Conservation (phyloP, 2,329 filamentous ascomycete genomes). For the Ophiostoma pallidulum region DNA sequence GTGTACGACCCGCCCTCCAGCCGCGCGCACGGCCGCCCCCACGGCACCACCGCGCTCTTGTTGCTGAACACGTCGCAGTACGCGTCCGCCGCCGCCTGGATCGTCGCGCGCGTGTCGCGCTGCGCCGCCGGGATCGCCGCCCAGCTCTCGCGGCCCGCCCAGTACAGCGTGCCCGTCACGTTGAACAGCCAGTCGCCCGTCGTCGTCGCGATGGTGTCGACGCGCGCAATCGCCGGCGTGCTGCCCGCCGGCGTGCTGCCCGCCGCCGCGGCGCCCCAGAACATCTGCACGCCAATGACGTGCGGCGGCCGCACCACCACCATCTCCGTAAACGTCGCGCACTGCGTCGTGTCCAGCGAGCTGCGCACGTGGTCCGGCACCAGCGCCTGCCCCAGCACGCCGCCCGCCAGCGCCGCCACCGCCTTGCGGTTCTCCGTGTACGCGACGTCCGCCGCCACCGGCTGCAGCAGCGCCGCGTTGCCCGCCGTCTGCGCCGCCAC, state of each 20-base stretch:
- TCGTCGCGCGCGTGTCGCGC: constrained; percentile 20
- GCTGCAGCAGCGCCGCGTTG: constrained; percentile 9
- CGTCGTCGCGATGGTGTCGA: constrained; percentile 26
- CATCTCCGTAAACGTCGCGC: constrained; percentile 30
- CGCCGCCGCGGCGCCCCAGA: background rate
- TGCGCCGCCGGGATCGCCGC: constrained; percentile 21
- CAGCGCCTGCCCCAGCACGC: constrained; percentile 22
- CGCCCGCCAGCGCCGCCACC: constrained; percentile 14
- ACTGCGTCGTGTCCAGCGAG: constrained; percentile 27
- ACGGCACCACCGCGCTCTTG: constrained; percentile 25
- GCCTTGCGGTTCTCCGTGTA: constrained; percentile 16
- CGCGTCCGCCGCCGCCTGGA: constrained; percentile 26
- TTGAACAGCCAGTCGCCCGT: constrained; percentile 29
- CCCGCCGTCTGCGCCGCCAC: constrained; percentile 12
- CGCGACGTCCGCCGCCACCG: constrained; percentile 2
- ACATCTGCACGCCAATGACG: constrained; percentile 27
- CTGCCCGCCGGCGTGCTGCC: background rate
- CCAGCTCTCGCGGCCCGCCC: constrained; percentile 21
- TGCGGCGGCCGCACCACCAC: constrained; percentile 26
- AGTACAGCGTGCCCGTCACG: constrained; percentile 25
- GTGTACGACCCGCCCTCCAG: constrained; percentile 22
- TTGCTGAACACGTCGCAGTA: constrained; percentile 29
- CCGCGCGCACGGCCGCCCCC: constrained; percentile 27
- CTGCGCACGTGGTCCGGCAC: constrained; percentile 21
- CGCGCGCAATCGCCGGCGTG: constrained; percentile 16